These are phyloP conservation scores for Podosphaera aphanis DNA, from an alignment of 2,329 filamentous ascomycete species.

Conservation along the genomic window DNA sequence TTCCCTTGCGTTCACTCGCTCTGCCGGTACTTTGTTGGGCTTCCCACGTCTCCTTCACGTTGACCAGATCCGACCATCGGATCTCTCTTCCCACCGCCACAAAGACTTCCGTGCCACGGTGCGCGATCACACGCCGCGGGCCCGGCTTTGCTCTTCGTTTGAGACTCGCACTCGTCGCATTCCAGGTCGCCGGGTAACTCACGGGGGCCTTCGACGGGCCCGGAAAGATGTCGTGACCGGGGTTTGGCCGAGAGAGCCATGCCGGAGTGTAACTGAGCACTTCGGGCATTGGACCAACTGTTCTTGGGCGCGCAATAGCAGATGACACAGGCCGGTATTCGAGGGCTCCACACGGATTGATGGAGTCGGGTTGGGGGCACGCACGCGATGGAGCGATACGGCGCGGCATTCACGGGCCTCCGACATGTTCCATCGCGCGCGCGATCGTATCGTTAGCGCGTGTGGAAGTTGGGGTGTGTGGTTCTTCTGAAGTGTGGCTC, in stretches of 20 bases:
- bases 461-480: too few species aligned
- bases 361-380: too few species aligned
- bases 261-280: slow-evolving; percentile 65
- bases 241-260: slow-evolving; percentile 61
- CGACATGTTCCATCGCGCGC: too few species aligned
- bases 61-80: slow-evolving; percentile 67
- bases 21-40: slow-evolving; percentile 15
- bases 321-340: too few species aligned
- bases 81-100: slow-evolving; percentile 74
- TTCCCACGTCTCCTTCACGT: slow-evolving; percentile 43
- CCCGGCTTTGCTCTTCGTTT: slow-evolving; percentile 24
- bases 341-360: too few species aligned
- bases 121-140: slow-evolving; percentile 47
- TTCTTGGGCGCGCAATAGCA: too few species aligned
- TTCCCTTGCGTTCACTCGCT: slow-evolving; percentile 6
- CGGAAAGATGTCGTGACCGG: slow-evolving; percentile 57
- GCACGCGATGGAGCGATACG: too few species aligned
- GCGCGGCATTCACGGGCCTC: too few species aligned
- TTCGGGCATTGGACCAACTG: slow-evolving; percentile 42
- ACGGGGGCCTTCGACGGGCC: slow-evolving; percentile 19
- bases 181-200: slow-evolving; percentile 5
- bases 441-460: too few species aligned
- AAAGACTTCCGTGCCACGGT: slow-evolving; percentile 69
- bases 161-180: slow-evolving; percentile 8
- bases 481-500: too few species aligned